Percentiles rank a stretch among this genome's conserved stretches.
These are phyloP conservation scores for Fusarium chuoi DNA, from an alignment of 2,329 filamentous ascomycete species.

Conservation along the genomic window DNA sequence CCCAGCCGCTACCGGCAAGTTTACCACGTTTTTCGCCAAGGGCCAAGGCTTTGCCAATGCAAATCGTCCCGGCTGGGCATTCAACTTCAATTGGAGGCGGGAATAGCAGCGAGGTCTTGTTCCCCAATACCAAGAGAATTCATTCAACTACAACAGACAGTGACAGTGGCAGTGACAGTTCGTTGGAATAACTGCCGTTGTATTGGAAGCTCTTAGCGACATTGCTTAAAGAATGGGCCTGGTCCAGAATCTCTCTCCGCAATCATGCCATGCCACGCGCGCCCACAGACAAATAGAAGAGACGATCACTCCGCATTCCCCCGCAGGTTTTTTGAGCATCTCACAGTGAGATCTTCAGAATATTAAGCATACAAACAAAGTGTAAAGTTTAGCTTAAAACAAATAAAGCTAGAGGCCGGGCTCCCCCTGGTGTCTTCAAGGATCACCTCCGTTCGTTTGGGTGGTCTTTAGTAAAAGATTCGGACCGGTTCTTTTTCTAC, in stretches of 20 bases:
- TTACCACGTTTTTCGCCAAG: conserved; percentile 37
- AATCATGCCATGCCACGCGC: conserved; percentile 18
- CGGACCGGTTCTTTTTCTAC: conserved; percentile 40
- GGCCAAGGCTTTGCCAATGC: conserved; percentile 4
- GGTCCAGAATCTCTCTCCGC: conserved; percentile 23
- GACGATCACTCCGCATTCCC: conserved; percentile 20
- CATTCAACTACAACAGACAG: neutral
- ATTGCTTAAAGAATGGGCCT: conserved; percentile 26
- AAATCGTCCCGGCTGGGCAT: conserved; percentile 33
- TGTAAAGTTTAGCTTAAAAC: conserved; percentile 16
- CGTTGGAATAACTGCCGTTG: neutral
- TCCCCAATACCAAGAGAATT: conserved; percentile 8
- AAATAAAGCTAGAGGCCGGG: conserved; percentile 2
- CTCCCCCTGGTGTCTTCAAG: neutral
- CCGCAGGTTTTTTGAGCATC: conserved; percentile 25
- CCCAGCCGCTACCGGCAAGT: conserved; percentile 22
- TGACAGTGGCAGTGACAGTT: neutral
- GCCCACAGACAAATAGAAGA: neutral
- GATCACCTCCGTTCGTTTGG: neutral
- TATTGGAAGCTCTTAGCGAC: neutral
- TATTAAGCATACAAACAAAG: conserved; percentile 12
- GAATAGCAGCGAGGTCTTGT: conserved; percentile 27
- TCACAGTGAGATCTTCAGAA: neutral
- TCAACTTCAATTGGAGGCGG: conserved; percentile 34
- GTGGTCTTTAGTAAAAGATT: conserved; percentile 11